phyloP scores from a whole-genome alignment of 108 stramenopile species.

The Cylindrotheca closterium region DNA sequence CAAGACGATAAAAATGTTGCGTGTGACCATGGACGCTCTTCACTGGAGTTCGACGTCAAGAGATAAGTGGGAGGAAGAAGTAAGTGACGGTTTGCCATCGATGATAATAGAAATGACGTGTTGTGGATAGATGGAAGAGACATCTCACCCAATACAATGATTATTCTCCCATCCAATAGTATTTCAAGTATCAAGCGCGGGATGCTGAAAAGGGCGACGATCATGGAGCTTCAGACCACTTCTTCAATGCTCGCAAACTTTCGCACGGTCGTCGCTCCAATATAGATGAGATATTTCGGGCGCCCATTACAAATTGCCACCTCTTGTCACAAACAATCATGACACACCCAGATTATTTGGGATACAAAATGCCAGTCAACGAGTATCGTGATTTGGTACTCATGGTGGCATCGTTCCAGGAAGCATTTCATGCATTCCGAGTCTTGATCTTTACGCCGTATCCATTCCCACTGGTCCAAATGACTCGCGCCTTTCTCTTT shows the following conservation, averaged over 20 bases:
- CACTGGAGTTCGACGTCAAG: conserved; percentile 3
- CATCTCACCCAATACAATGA: too few species aligned
- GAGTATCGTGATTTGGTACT: conserved; percentile 11
- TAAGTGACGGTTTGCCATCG: neutral
- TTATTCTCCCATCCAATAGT: too few species aligned
- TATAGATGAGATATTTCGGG: conserved; percentile 19
- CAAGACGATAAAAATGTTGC: conserved; percentile 19
- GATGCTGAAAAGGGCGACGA: neutral
- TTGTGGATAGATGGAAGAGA: too few species aligned
- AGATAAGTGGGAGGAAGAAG: conserved; percentile 6
- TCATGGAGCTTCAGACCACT: neutral
- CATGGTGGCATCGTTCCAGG: conserved; percentile 4
- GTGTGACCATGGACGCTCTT: conserved; percentile 24
- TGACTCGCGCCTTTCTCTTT: conserved; percentile 25
- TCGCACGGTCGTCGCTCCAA: conserved; percentile 12
- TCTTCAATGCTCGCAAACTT: neutral
- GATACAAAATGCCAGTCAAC: conserved; percentile 11
- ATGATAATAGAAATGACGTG: too few species aligned
- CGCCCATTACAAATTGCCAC: conserved; percentile 2
- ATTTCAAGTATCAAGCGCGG: neutral
- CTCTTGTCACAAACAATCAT: conserved; percentile 18
- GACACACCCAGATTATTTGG: conserved; percentile 9
- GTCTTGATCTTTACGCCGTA: conserved; percentile 28
- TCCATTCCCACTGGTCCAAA: conserved; percentile 36
- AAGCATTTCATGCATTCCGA: conserved; percentile 12